Base-by-base conservation (phyloP, 2,329 filamentous ascomycete genomes). In the Plenodomus biglobosus region DNA sequence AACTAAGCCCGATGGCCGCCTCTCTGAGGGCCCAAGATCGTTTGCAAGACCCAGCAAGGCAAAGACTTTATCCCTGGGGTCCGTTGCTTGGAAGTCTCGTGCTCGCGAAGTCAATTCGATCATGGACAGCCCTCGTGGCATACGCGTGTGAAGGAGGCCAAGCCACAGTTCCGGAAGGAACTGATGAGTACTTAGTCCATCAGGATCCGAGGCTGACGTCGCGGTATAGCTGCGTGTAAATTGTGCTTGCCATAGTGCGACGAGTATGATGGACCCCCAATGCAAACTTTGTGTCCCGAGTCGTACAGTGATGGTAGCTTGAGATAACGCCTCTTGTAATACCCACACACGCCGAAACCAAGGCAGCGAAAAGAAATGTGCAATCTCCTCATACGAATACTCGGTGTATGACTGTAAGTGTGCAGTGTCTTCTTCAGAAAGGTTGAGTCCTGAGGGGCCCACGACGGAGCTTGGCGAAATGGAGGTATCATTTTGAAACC, bases 311-410 rank as follows among this genome's bases (percentile, higher is more conserved):
- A 54, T 42, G 6, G 38, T 41, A 7, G 18, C 40, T 19, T 46
- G 38, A 8, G 51, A 44, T 15, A 50, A 50, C 1, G 46, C 50
- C 30, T 56, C 53, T 38, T 56, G 53, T 8, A 56, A 37, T 2
- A 55, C 44, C 52, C 52, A 55, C 3, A 55, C 46, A n/a, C 49
- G 46, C 1, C 52, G 42, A 35, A 52, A 55, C 52, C 49, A 55
- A 2, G 49, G 46, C 21, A 52, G 24, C 5, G 46, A 34, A 30
- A 53, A 55, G 41, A 53, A 48, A 6, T 40, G 15, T 3, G 51
- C 43, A 13, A 47, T 16, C 16, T 22, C 13, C 16, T 48, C 38
- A 27, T 50, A 42, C 21, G 19, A 20, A 17, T 10, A 32, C 40
- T 24, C 37, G 2, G 18, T 37, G 16, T 37, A 37, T 20, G 35